A percentile compares a stretch with the other conserved stretches of the same genome.
Conservation (phyloP, 768 basidiomycete genomes). For the Lactarius quietus region DNA sequence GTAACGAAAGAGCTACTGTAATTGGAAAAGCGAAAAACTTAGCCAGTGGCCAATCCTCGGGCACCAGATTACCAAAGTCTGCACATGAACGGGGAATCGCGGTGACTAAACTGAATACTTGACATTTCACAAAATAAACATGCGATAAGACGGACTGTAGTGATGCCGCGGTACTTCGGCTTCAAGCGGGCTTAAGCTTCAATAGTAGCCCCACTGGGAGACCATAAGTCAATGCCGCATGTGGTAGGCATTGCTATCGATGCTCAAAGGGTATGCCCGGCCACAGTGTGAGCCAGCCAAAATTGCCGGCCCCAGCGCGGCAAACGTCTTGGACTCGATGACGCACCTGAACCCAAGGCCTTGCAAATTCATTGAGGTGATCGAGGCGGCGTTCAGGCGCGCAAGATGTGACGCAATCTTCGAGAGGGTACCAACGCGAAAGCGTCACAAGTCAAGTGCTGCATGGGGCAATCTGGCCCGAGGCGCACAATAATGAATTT, state of each 20-base stretch:
- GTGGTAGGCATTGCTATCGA: background rate
- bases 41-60: no score
- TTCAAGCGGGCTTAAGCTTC: no score
- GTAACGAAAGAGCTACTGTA: background rate
- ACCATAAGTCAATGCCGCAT: background rate
- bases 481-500: no score
- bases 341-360: slow-evolving; percentile 31
- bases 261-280: background rate
- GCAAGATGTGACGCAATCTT: slow-evolving; percentile 25
- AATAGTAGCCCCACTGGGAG: no score
- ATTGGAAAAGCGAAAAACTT: background rate
- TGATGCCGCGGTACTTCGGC: background rate
- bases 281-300: background rate
- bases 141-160: background rate
- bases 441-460: no score
- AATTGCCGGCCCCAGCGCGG: slow-evolving; percentile 14
- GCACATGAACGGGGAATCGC: background rate
- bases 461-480: no score
- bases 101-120: background rate
- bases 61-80: background rate
- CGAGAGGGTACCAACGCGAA: no score
- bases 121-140: background rate
- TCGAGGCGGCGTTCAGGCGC: slow-evolving; percentile 28
- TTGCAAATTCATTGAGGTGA: slow-evolving; percentile 32
- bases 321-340: slow-evolving; percentile 28